Conservation (phyloP, 2,329 filamentous ascomycete species). For the Aspergillus neotritici region DNA sequence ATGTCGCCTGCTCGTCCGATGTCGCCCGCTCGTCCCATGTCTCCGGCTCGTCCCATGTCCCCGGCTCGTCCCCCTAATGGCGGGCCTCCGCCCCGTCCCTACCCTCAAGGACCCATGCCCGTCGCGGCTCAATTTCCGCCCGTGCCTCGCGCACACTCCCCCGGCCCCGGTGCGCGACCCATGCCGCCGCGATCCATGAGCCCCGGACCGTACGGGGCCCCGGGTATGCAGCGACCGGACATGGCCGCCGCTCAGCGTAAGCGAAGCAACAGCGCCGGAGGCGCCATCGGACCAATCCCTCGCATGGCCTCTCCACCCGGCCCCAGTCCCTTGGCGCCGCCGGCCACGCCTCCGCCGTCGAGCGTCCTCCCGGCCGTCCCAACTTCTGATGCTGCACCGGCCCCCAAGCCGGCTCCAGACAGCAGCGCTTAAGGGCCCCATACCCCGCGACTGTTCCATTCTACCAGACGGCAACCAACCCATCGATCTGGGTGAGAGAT, state of each 20-base stretch:
- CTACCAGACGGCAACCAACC: too few species aligned
- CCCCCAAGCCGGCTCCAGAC: constrained; percentile 52
- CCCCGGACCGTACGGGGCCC: constrained; percentile 40
- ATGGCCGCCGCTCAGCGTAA: constrained; percentile 35
- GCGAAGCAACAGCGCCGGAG: constrained; percentile 42
- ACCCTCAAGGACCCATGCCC: constrained; percentile 27
- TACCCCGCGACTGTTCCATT: neutral
- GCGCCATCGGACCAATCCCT: constrained; percentile 20
- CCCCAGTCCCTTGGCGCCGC: constrained; percentile 26
- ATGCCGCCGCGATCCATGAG: constrained; percentile 31
- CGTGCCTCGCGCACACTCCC: constrained; percentile 33
- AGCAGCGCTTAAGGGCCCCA: constrained; percentile 29
- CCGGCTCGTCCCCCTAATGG: constrained; percentile 20
- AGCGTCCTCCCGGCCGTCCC: constrained; percentile 41
- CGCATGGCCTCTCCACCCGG: constrained; percentile 13
- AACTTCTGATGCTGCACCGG: constrained; percentile 27
- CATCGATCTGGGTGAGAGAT: too few species aligned
- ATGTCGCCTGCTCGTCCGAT: constrained; percentile 40
- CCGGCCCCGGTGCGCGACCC: constrained; percentile 21
- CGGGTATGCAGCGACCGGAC: constrained; percentile 37
- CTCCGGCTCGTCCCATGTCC: constrained; percentile 25
- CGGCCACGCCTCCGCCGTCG: constrained; percentile 29
- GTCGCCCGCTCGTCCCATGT: constrained; percentile 15
- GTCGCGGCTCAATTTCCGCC: constrained; percentile 30
- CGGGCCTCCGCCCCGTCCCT: constrained; percentile 25